Base-by-base conservation (phyloP, 2,329 filamentous ascomycete species). In the Clonostachys byssicola region DNA sequence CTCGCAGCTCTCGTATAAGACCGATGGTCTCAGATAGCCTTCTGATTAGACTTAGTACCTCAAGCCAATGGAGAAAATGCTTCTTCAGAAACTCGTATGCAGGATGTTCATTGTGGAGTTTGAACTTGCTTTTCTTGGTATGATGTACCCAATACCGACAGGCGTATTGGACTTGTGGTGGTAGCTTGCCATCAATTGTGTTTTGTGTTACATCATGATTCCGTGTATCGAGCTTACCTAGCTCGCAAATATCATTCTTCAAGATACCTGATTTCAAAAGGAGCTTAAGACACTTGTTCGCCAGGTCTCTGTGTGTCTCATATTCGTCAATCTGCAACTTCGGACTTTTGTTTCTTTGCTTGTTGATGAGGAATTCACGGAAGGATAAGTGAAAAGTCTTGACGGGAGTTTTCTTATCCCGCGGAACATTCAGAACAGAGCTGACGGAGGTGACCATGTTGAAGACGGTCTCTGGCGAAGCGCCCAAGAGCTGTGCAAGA, bases 81-180 rank as follows among this genome's bases (percentile, higher is more conserved):
- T 17, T 16, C 12, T 6, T 41, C 12, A 41, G 23, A 17, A 41
- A 41, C 12, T 17, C 16, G 23, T 41, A 20, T 17, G 16, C 16
- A 17, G 14, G 17, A 9, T 41, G 16, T 17, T 17, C 14, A 41
- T 41, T 17, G 5, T 17, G 16, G 16, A 41, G 17, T 20, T 41
- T 41, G 23, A 8, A 6, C 6, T 23, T 23, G n/a, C 42, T 3
- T 33, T 17, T 34, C 12, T 17, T 35, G 13, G 18, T 35, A 18
- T 45, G 44, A n/a, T 20, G 23, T 10, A 30, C 36, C 44, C 44
- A 40, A 16, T 45, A 45, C 20, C 16, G n/a, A 20, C 44, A 45
- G 12, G 44, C 44, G 16, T 45, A 45, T n/a, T 45, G 44, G 20
- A 45, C n/a, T 16, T 45, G 34, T 5, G 44, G 9, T n/a, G 44